Evolutionary conservation across 1,284 basidiomycete genomes (phyloP).

Genomic region (Pisolithus thermaeus): DNA sequence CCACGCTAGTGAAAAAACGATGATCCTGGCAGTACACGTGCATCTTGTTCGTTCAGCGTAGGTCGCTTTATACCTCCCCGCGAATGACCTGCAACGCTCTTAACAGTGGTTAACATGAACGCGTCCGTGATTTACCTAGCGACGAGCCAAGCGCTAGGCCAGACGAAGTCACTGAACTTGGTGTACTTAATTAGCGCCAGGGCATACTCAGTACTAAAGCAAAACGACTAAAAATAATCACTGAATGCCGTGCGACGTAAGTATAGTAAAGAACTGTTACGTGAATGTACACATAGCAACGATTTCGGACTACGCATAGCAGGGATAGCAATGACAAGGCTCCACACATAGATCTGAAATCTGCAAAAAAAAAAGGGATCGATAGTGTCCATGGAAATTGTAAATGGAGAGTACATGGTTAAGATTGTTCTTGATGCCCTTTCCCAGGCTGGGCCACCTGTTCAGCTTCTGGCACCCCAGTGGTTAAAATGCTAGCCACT

Average conservation of each 20-base stretch:
- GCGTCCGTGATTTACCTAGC: too few species aligned
- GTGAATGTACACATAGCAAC: conserved; percentile 11
- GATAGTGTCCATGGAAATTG: too few species aligned
- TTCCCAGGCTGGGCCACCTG: too few species aligned
- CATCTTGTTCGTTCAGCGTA: background rate
- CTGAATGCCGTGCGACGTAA: background rate
- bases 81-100: too few species aligned
- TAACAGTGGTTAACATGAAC: too few species aligned
- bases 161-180: background rate
- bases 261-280: background rate
- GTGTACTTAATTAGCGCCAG: too few species aligned
- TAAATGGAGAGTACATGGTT: too few species aligned
- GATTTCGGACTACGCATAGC: background rate
- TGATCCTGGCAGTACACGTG: background rate
- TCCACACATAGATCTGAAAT: background rate
- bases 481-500: background rate
- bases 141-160: too few species aligned
- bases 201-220: background rate
- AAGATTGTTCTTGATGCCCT: too few species aligned
- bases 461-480: background rate
- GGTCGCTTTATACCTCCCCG: too few species aligned
- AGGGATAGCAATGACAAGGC: too few species aligned
- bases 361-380: background rate
- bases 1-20: background rate
- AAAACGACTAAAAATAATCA: background rate